A percentile compares a stretch with the other conserved stretches of the same genome.
Evolutionary conservation across 768 basidiomycete genomes (phyloP).

Genomic region (Termitomyces titanicus): DNA sequence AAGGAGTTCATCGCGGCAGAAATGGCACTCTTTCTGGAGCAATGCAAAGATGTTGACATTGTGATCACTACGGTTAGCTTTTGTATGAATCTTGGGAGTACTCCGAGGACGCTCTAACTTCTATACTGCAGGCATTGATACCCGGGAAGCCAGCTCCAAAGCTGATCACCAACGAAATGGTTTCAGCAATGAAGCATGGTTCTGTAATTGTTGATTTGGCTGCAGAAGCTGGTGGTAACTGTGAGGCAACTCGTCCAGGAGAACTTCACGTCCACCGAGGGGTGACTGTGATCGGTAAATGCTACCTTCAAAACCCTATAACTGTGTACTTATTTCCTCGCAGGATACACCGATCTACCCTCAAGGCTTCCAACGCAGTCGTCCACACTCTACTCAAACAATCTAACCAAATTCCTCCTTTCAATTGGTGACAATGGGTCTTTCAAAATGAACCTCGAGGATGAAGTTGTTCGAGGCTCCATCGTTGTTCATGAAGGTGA

Average conservation of each 20-base stretch:
- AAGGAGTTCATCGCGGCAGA: slow-evolving; percentile 87
- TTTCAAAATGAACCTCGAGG: slow-evolving; percentile 67
- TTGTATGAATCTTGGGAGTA: not conserved
- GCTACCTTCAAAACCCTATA: not conserved
- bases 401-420: slow-evolving; percentile 84
- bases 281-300: slow-evolving; percentile 75
- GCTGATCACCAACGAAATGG: slow-evolving; percentile 81
- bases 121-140: slow-evolving; percentile 58
- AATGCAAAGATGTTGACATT: slow-evolving; percentile 88
- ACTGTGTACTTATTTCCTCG: not conserved
- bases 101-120: not conserved
- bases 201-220: slow-evolving; percentile 87
- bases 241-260: slow-evolving; percentile 77
- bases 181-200: slow-evolving; percentile 89
- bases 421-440: slow-evolving; percentile 66
- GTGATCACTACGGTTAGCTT: slow-evolving; percentile 72
- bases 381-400: slow-evolving; percentile 87
- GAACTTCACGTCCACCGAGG: slow-evolving; percentile 66
- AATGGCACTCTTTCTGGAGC: slow-evolving; percentile 85
- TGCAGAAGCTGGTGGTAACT: slow-evolving; percentile 89
- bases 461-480: slow-evolving; percentile 83
- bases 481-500: slow-evolving; percentile 69
- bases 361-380: slow-evolving; percentile 89
- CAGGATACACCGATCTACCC: slow-evolving; percentile 82
- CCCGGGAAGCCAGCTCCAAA: slow-evolving; percentile 87